These are phyloP conservation scores for Inonotus obliquus DNA, from an alignment of 1,284 basidiomycete species.

Conservation along the genomic window DNA sequence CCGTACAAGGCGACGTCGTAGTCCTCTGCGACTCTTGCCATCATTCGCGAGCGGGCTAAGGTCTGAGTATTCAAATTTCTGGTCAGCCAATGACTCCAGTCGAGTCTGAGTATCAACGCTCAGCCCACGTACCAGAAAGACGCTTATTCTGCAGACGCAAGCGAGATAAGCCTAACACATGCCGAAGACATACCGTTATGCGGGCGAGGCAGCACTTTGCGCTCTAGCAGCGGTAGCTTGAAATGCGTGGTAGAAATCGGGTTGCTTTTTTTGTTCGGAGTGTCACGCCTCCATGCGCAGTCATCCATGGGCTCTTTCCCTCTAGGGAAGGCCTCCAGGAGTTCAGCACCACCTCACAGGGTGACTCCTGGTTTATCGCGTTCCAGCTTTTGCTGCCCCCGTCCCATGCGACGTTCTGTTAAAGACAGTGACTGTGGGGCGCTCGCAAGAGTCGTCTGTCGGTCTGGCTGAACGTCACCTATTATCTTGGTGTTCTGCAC, in stretches of 20 bases:
- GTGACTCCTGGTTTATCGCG: not conserved
- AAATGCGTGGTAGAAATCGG: not conserved
- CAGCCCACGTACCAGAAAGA: not conserved
- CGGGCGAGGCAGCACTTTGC: not conserved
- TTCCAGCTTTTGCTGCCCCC: not conserved
- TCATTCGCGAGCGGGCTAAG: not conserved
- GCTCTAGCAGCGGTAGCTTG: not conserved
- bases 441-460: not conserved
- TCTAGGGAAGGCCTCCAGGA: not conserved
- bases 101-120: not conserved
- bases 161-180: not conserved
- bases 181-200: not conserved
- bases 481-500: not conserved
- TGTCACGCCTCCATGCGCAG: not conserved
- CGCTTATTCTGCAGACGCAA: not conserved
- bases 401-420: not conserved
- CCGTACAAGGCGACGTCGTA: not conserved
- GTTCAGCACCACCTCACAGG: not conserved
- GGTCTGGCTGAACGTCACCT: not conserved
- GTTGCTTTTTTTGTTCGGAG: not conserved
- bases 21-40: not conserved
- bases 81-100: not conserved
- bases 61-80: constrained; percentile 1
- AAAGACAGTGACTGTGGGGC: not conserved
- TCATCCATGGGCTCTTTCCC: not conserved